Base-by-base conservation (phyloP, 2,329 filamentous ascomycete species). In the Sclerotinia nivalis region DNA sequence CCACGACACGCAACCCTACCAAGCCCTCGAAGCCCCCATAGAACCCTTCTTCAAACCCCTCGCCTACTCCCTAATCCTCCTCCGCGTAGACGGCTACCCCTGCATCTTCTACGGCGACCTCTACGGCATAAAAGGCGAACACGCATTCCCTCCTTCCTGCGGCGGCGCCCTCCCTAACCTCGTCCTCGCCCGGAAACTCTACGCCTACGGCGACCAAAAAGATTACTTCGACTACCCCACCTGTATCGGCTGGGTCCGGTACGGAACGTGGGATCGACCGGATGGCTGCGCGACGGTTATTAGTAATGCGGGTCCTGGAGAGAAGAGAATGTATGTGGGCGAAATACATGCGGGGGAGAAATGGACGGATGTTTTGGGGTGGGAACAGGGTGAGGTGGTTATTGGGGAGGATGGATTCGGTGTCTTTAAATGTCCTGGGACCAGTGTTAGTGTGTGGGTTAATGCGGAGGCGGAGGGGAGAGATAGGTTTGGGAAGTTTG, bases 81-180 rank as follows among this genome's bases (percentile, higher is more conserved):
- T 93, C 37, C 85, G 88, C 18, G 79, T 83, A 64, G 81, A 86
- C 47, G 89, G 89, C 22, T 84, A 87, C 40, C 90, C 90, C 0
- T 91, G 88, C 74, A 81, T 91, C 49, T 93, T 93, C 77, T 92
- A 89, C 76, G 89, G 89, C 34, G 89, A 92, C 75, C 78, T 92
- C 0, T 91, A 90, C 78, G 89, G 89, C 31, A 87, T 88, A 62
- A 80, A 78, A 60, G 76, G 80, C 61, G 81, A 84, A n/a, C 81
- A 79, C 31, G 70, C 84, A 5, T 82, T 85, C 70, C 80, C 80
- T 4, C 87, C 87, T 0, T 81, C 85, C 4, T 86, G 84, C 69
- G 84, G 83, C 43, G 84, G 83, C 13, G 83, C 83, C 60, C 81
- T 92, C 0, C 85, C 88, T 0, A 83, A 84, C 22, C 82, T 92